Conservation (phyloP, 768 basidiomycete genomes). For the Rhodotorula kratochvilovae region DNA sequence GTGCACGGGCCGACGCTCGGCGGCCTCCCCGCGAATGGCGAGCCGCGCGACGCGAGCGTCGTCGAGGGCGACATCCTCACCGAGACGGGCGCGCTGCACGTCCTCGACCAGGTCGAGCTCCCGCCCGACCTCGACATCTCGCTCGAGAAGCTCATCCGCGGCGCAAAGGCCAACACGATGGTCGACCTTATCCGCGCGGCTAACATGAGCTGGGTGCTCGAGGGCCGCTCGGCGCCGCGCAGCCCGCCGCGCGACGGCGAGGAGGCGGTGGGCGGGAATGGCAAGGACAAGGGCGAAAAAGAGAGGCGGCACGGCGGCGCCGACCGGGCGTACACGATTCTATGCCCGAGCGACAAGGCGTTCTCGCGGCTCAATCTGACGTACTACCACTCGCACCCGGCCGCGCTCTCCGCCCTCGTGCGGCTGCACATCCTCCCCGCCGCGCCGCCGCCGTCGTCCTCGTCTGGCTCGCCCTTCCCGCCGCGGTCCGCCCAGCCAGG, state of each 20-base stretch:
- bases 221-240: constrained; percentile 55
- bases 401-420: constrained; percentile 24
- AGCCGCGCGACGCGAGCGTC: constrained; percentile 44
- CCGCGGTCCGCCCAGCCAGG: constrained; percentile 36
- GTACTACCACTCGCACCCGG: constrained; percentile 21
- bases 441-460: constrained; percentile 19
- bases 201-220: constrained; percentile 83
- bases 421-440: constrained; percentile 29
- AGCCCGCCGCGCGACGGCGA: constrained; percentile 47
- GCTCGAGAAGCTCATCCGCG: constrained; percentile 78
- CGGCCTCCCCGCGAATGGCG: constrained; percentile 48
- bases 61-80: constrained; percentile 62
- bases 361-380: constrained; percentile 85
- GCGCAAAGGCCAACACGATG: constrained; percentile 87
- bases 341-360: constrained; percentile 87
- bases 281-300: constrained; percentile 43
- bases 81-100: constrained; percentile 83
- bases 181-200: constrained; percentile 72
- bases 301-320: background rate
- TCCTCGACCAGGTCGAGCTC: constrained; percentile 59
- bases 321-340: constrained; percentile 67
- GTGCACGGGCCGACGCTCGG: constrained; percentile 39
- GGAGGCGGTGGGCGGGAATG: constrained; percentile 48
- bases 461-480: constrained; percentile 40
- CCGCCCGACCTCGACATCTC: constrained; percentile 73